Evolutionary conservation across 176 grass and related monocot genomes (phyloP), one percentile per base, ranked within the genome.

Genomic region (Paspalum notatum): DNA sequence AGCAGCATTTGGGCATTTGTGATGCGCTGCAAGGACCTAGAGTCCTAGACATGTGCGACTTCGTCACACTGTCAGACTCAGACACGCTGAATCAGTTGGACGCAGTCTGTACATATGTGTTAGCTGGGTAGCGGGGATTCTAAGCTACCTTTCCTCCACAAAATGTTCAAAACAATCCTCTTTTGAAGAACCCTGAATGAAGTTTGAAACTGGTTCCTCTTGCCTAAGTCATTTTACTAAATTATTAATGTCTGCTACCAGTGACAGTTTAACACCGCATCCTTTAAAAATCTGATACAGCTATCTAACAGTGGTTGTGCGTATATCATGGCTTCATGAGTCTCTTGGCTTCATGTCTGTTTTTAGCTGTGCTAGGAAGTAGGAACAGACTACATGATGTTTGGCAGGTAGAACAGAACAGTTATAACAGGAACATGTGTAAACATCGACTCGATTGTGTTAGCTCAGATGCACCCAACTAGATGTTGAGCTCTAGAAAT

Each of bases 401-500:
- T 73, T 17, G 21, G 0, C 21, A 22, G 12, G 25, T 62, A n/a
- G 18, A 63, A 62, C n/a, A n/a, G 18, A 63, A 62, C n/a, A 12
- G 20, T 53, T 14, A 32, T n/a, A 50, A 42, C 49, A 43, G 14
- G 64, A 57, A 57, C 54, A 80, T 67, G 4, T 67, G 77, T 43
- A 43, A 43, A 43, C 42, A 43, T 43, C 42, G 6, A 5, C 20
- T 73, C 14, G 18, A 49, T 73, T n/a, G 21, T 71, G 41, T 38
- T 56, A 12, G 18, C 46, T 40, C 52, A 59, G 25, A 53, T 72
- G 55, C 79, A 72, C 27, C 55, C 53, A 61, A 62, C 20, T 82
- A 26, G 39, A 75, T 75, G 17, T 82, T 82, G 24, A 82, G 25
- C 46, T 77, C 2, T 32, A 62, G 6, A 16, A 22, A 41, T 12